Evolutionary conservation across 1,139 yeast species (phyloP).

Genomic region (Suhomyces maxii): DNA sequence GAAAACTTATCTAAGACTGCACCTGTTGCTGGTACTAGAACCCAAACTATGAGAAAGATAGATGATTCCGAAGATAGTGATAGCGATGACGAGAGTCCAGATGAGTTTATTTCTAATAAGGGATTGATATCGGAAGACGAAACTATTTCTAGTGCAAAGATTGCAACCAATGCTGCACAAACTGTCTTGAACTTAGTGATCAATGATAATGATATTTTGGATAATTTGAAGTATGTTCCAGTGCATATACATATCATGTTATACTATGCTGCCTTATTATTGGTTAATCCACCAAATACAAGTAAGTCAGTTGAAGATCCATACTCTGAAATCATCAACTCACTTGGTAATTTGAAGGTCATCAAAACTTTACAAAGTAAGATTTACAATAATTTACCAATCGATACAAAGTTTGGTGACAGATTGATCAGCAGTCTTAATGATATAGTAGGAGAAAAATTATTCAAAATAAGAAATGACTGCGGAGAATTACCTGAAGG

Average conservation of each 20-base stretch:
- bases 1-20: conserved; percentile 4
- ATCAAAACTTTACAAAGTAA: conserved; percentile 45
- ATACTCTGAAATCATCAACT: conserved; percentile 19
- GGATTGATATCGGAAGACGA: conserved; percentile 40
- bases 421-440: conserved; percentile 48
- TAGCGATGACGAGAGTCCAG: conserved; percentile 25
- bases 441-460: conserved; percentile 43
- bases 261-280: conserved; percentile 62
- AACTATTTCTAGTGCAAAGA: conserved; percentile 38
- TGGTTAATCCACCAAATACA: conserved; percentile 48
- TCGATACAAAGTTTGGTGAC: conserved; percentile 54
- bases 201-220: conserved; percentile 58
- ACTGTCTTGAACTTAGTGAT: conserved; percentile 61
- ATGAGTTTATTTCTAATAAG: conserved; percentile 38
- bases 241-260: conserved; percentile 72
- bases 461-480: conserved; percentile 15
- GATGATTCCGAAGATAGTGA: conserved; percentile 22
- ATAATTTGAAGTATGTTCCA: conserved; percentile 63
- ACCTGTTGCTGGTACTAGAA: background rate
- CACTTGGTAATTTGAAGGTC: conserved; percentile 29
- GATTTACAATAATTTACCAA: conserved; percentile 48
- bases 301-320: conserved; percentile 17
- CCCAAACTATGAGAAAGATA: background rate
- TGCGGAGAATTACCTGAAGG: conserved; percentile 14
- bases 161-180: conserved; percentile 64